A percentile compares a stretch with the other conserved stretches of the same genome.
These are phyloP conservation scores for Dittrichia graveolens DNA, from an alignment of 129 eudicot genomes.

Conservation along the genomic window DNA sequence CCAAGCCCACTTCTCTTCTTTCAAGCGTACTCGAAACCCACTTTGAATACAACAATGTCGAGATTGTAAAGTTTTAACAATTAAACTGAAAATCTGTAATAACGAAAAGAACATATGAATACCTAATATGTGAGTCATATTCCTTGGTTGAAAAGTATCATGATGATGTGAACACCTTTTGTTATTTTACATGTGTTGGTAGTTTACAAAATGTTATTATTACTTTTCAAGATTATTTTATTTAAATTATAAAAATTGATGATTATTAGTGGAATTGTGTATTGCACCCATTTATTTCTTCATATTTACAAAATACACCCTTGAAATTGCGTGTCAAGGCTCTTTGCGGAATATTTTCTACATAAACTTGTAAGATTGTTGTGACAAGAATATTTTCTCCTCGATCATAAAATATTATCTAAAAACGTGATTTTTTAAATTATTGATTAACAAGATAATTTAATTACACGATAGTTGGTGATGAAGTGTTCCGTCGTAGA, in stretches of 20 bases:
- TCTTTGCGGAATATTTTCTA: too few species aligned
- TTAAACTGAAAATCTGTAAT: not conserved
- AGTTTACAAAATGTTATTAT: not conserved
- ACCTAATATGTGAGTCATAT: constrained; percentile 13
- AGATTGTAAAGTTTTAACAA: not conserved
- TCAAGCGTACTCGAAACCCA: constrained; percentile 30
- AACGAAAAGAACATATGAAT: constrained; percentile 10
- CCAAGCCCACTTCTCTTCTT: constrained; percentile 2
- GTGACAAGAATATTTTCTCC: too few species aligned
- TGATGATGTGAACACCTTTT: constrained; percentile 10
- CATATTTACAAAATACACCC: not conserved
- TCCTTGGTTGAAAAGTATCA: not conserved
- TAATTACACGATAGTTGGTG: too few species aligned
- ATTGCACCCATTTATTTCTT: not conserved
- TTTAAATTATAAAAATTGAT: not conserved
- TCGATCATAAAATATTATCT: too few species aligned
- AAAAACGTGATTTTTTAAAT: too few species aligned
- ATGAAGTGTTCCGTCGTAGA: too few species aligned
- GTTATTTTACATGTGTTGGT: not conserved
- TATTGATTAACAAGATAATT: too few species aligned
- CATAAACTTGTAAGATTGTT: too few species aligned
- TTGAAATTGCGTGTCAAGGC: too few species aligned
- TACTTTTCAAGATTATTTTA: not conserved
- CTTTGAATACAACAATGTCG: constrained; percentile 25
- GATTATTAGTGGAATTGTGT: not conserved